Base-by-base conservation (phyloP, 805 yeast species). In the Wickerhamiella azyma region DNA sequence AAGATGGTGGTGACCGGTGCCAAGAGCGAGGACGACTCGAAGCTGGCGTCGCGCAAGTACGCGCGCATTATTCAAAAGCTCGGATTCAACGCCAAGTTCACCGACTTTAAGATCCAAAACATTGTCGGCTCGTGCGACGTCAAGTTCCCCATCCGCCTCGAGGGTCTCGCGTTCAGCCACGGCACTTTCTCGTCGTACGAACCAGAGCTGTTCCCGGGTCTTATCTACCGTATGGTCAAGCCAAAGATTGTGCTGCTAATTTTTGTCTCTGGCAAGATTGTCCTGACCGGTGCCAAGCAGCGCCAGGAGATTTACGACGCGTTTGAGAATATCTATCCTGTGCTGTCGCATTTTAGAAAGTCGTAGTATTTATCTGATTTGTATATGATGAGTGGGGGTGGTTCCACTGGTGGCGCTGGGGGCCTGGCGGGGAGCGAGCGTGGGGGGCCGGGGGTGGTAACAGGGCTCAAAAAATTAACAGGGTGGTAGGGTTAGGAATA, bases 1-100 rank as follows among this genome's bases (percentile, higher is more conserved):
- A 92, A 92, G 66, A 92, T 92, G 98, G 98, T 92, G 55, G 98
- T 92, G 13, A 92, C 97, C 26, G 98, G 98, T 75, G 98, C 98
- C 19, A 92, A 92, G 65, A 82, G 94, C 32, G 98, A 92, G 64
- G 97, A 92, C 62, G 97, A 92, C 62, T 85, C 96, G n/a, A 92
- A 92, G 64, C 73, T 92, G 53, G 98, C 98, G 1, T 85, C 96
- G 17, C 77, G 98, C 68, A 92, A 92, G 64, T 92, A 92, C 59
- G 98, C 98, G 1, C 79, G 98, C 70, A 92, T 92, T 60, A 92
- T 92, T 54, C 98, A 92, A 65, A 92, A 92, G 64, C 80, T 92
- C 55, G 98, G 98, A 2, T 92, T 92, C 69, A 85, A 88, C 61
- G 97, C 98, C 47, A 92, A 92, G 63, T 92, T 92, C 62, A 89